phyloP scores from a whole-genome alignment of 2,329 filamentous ascomycete genomes.

The Pseudogymnoascus sp. region DNA sequence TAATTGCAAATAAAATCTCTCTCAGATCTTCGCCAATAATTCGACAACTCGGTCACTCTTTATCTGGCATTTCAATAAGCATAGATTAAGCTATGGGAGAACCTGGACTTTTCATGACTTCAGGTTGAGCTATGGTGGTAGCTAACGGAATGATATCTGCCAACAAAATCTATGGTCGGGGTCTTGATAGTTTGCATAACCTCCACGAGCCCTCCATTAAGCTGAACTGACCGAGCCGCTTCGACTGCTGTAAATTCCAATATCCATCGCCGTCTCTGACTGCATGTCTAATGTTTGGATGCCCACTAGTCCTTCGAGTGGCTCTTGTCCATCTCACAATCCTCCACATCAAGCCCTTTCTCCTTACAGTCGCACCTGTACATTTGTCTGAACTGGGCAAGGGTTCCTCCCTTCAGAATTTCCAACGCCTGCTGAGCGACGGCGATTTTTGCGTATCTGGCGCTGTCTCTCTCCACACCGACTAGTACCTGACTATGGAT shows the following conservation, averaged over 20 bases:
- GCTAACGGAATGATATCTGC: background rate
- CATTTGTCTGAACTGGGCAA: slow-evolving; percentile 50
- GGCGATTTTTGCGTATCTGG: slow-evolving; percentile 64
- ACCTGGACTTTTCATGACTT: background rate
- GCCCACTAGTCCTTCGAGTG: background rate
- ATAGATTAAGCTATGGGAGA: no score
- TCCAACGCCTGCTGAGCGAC: slow-evolving; percentile 54
- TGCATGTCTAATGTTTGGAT: background rate
- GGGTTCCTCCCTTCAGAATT: slow-evolving; percentile 37
- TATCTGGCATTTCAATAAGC: background rate
- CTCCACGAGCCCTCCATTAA: background rate
- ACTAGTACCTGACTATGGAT: slow-evolving; percentile 67
- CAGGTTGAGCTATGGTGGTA: background rate
- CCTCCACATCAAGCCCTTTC: slow-evolving; percentile 17
- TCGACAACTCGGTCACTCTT: background rate
- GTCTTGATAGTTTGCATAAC: background rate
- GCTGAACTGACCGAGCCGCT: background rate
- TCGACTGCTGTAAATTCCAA: background rate
- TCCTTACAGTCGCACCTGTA: slow-evolving; percentile 58
- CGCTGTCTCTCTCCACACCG: slow-evolving; percentile 53
- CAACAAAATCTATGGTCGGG: background rate
- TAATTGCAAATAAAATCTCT: background rate
- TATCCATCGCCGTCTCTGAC: background rate
- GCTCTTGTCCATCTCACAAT: background rate
- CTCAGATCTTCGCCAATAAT: background rate